Evolutionary conservation across 2,329 filamentous ascomycete species (phyloP), one percentile per base, ranked within the genome.

Genomic region (Nakataea oryzae): DNA sequence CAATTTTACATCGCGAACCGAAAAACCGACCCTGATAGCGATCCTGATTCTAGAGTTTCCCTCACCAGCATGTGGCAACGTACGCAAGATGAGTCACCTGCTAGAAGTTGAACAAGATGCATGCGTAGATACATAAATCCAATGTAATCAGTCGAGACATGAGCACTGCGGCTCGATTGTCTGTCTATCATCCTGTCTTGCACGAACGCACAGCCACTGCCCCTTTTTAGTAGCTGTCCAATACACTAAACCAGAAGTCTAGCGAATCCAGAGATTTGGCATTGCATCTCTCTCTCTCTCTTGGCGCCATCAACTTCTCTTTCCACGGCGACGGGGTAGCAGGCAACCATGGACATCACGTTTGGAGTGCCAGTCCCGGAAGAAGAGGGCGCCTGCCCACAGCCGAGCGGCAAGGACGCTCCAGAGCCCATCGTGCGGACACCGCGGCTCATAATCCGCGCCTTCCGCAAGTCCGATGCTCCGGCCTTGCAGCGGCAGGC

Each of bases 401-500:
- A 62, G 24, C 62, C 2, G 54, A 58, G 41, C 2, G 8, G 30
- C 41, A 3, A 50, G 21, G 41, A 50, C 3, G 21, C 7, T 12
- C 41, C 41, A 50, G 41, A 50, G 57, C 68, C 65, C 24, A 70
- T 75, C 64, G 50, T 74, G 6, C 66, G 61, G 29, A 71, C 72
- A 12, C 61, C 69, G 29, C 68, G 65, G 32, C 70, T 67, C 67
- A 69, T 76, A 61, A 69, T 82, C 62, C 78, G 80, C 8, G 74
- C 75, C 32, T 77, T 71, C 63, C 64, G 69, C 29, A 63, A 62
- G 7, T 68, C 71, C 2, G 81, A 83, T 65, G 76, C 75, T 3
- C 64, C 68, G 3, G 64, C 69, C 24, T 59, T 77, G 41, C 66
- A 74, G 6, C 62, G 61, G 3, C 72, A 69, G 0, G 77, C 71